Base-by-base conservation (phyloP, 179 eudicot genomes). In the Beta macrorhiza region DNA sequence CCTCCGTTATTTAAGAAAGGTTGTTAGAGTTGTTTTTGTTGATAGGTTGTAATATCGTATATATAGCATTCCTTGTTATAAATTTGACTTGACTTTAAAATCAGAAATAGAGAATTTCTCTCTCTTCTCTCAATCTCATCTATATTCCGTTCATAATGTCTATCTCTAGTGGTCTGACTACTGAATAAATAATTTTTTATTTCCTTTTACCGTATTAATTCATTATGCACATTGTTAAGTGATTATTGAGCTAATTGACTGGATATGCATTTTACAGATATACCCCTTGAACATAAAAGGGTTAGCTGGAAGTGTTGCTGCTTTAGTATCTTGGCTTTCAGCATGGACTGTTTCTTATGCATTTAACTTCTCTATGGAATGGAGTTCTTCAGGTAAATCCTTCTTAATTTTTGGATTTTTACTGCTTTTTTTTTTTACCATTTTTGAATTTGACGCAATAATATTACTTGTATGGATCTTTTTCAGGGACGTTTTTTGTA, bases 301-400 rank as follows among this genome's bases (percentile, higher is more conserved):
- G 13, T 47, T 84, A 77, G 85, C 84, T 5, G 87, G 89, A 69
- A 82, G 87, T 59, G 1, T 78, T 8, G 17, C 59, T 9, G 47
- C 76, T 53, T 44, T 83, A 67, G 44, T 63, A 5, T 6, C 37
- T 55, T 75, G 72, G 51, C 1, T 85, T 1, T 59, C 63, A n/a
- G 80, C 79, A 44, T 78, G 84, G 84, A 7, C 80, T 51, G 89
- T 87, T 49, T 25, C 89, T 15, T 87, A 87, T 85, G 72, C 73
- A 45, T 87, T 85, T 32, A 87, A 83, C 74, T 85, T 87, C 63
- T 70, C 68, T 70, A 82, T 85, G 87, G 81, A 72, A 3, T 87
- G 87, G 89, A 87, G 89, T 55, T 25, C 86, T 68, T 76, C 87
- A 59, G 89, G 89, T 87, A 65, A 44, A n/a, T 64, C 10, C 63